These are phyloP conservation scores for Alternaria dauci DNA, from an alignment of 2,329 filamentous ascomycete genomes.

Conservation along the genomic window DNA sequence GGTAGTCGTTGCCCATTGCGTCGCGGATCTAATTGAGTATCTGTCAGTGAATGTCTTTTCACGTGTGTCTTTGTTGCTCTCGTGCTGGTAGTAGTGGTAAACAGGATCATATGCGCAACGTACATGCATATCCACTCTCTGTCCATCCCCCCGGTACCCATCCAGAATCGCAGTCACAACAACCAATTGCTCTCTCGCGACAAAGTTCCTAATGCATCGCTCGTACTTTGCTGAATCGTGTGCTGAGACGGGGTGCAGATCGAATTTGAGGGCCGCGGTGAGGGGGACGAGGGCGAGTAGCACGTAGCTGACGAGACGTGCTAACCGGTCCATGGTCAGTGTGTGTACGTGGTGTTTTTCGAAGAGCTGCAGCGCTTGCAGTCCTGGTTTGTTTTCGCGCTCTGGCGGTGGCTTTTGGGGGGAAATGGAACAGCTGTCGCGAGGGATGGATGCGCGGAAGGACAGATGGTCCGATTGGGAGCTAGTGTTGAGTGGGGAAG, in stretches of 20 bases:
- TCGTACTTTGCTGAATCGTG: slow-evolving; percentile 72
- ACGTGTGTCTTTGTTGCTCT: neutral
- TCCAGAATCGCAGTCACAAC: slow-evolving; percentile 91
- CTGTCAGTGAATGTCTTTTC: neutral
- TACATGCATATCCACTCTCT: slow-evolving; percentile 94
- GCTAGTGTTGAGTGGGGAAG: slow-evolving; percentile 23
- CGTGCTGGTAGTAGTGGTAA: neutral
- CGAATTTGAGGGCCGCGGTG: slow-evolving; percentile 84
- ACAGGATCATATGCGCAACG: slow-evolving; percentile 43
- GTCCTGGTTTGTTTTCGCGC: slow-evolving; percentile 23
- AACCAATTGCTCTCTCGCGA: slow-evolving; percentile 88
- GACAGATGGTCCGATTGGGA: slow-evolving; percentile 45
- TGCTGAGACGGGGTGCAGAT: slow-evolving; percentile 75
- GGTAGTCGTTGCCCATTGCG: slow-evolving; percentile 95
- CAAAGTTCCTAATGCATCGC: slow-evolving; percentile 96
- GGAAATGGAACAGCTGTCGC: slow-evolving; percentile 34
- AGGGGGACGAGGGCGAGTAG: slow-evolving; percentile 55
- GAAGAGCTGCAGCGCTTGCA: slow-evolving; percentile 21
- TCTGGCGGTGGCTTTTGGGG: slow-evolving; percentile 27
- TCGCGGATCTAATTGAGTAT: slow-evolving; percentile 78
- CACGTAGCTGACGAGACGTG: slow-evolving; percentile 42
- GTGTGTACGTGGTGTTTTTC: slow-evolving; percentile 4
- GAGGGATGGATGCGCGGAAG: slow-evolving; percentile 32
- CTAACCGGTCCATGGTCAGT: slow-evolving; percentile 48
- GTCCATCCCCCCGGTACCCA: slow-evolving; percentile 89